Evolutionary conservation across 2,329 filamentous ascomycete species (phyloP), one percentile per base, ranked within the genome.

Genomic region (Boeremia lycopersici): DNA sequence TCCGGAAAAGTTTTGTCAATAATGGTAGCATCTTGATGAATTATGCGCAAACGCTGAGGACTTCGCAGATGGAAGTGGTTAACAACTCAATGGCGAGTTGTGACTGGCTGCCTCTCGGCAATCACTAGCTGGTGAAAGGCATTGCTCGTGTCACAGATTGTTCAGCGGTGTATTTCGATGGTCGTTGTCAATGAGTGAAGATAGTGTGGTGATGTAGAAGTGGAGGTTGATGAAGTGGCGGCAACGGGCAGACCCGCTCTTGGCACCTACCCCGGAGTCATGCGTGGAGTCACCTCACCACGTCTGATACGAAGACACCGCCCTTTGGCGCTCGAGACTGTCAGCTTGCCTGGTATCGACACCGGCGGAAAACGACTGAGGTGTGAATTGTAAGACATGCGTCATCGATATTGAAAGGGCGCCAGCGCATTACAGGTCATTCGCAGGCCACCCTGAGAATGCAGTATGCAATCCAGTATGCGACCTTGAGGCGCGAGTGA

Each of bases 11-110:
- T 64, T 74, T 69, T 56, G 77, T 76, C 65, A 80, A 71, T 76
- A 75, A 70, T 68, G 73, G 77, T 75, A 77, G 72, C 82, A 84
- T 84, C 59, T 79, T 82, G 79, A 68, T 72, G 64, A 57, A 55
- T 59, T 54, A 59, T 57, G 55, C 30, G 57, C 64, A 69, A 50
- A 67, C 59, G 56, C 58, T 57, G 57, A 35, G 59, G 58, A 53
- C 60, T 64, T 61, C 48, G 62, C 66, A 28, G 29, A 23, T 40
- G 42, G 48, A 56, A 56, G 57, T 54, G 49, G 49, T 52, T 19
- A n/a, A 51, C 63, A 68, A 61, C 57, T 62, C 62, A 44, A 55
- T 9, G 51, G 30, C 35, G 62, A 66, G 58, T 55, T 60, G 65
- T 43, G 63, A 59, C 50, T 56, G 59, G 53, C 41, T 67, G 65